Evolutionary conservation across 768 basidiomycete genomes (phyloP).

Genomic region (Coprinopsis strossmayeri): DNA sequence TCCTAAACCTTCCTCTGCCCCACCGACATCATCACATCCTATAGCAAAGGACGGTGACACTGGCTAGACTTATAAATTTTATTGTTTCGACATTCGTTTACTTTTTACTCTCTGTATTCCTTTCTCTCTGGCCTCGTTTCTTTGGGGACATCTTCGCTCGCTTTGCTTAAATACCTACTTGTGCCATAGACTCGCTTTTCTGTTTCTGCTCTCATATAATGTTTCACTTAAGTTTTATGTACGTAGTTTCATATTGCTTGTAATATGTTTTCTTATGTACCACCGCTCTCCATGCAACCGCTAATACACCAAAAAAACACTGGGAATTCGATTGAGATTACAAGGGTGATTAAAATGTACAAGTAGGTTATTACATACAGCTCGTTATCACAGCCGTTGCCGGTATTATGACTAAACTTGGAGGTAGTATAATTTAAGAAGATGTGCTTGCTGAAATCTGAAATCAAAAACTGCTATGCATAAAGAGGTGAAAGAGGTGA

Average conservation of each 20-base stretch:
- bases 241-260: background rate
- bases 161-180: conserved; percentile 1
- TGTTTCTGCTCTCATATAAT: background rate
- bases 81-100: no score
- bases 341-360: no score
- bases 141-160: background rate
- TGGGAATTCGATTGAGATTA: no score
- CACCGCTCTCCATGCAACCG: background rate
- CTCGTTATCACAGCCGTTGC: no score
- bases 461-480: no score
- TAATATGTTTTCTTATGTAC: background rate
- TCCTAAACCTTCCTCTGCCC: conserved; percentile 13
- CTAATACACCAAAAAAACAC: no score
- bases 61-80: no score
- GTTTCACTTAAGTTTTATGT: background rate
- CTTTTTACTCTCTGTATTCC: background rate
- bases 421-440: no score
- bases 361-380: no score
- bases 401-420: no score
- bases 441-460: no score
- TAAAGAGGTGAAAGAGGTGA: no score
- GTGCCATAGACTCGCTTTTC: background rate
- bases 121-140: background rate
- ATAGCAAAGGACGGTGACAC: conserved; percentile 67
- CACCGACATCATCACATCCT: conserved; percentile 16